Conservation (phyloP, 495 filamentous ascomycete genomes). For the Recurvomyces mirabilis region DNA sequence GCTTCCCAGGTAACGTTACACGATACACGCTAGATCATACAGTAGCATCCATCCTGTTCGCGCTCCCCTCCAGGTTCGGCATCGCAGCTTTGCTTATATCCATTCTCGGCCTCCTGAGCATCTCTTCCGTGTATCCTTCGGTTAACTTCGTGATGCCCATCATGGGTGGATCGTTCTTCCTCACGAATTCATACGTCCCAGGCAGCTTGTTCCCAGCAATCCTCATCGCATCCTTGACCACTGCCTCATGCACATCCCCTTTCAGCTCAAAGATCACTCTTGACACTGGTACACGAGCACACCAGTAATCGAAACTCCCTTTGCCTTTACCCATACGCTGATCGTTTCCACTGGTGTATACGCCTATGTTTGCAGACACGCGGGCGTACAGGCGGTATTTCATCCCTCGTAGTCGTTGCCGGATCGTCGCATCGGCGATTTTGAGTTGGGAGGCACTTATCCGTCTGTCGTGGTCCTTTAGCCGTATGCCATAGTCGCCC, state of each 20-base stretch:
- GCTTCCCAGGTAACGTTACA: too few relatives aligned
- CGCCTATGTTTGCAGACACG: constrained; percentile 80
- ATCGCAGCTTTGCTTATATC: background rate
- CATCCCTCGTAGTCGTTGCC: constrained; percentile 74
- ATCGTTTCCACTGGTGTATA: constrained; percentile 91
- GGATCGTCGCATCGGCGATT: constrained; percentile 86
- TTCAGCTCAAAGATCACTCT: constrained; percentile 86
- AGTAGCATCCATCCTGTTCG: constrained; percentile 12
- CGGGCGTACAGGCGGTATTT: constrained; percentile 86
- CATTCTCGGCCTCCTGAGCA: constrained; percentile 53
- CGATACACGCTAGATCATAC: too few relatives aligned
- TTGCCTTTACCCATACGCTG: constrained; percentile 98
- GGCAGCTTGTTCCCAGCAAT: constrained; percentile 92
- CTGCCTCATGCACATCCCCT: constrained; percentile 85
- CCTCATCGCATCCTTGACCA: constrained; percentile 86
- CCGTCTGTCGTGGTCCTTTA: constrained; percentile 84
- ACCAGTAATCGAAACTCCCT: constrained; percentile 95
- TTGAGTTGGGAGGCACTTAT: constrained; percentile 79
- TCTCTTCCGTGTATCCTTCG: constrained; percentile 66
- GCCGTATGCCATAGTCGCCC: constrained; percentile 92
- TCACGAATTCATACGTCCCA: constrained; percentile 86
- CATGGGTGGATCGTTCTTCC: constrained; percentile 78
- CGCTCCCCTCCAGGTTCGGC: constrained; percentile 16
- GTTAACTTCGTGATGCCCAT: constrained; percentile 90
- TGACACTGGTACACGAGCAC: constrained; percentile 72